Percentiles rank a stretch among this genome's conserved stretches.
These are phyloP conservation scores for Cetraspora pellucida DNA, from an alignment of 192 early-diverging fungal species.

Conservation along the genomic window DNA sequence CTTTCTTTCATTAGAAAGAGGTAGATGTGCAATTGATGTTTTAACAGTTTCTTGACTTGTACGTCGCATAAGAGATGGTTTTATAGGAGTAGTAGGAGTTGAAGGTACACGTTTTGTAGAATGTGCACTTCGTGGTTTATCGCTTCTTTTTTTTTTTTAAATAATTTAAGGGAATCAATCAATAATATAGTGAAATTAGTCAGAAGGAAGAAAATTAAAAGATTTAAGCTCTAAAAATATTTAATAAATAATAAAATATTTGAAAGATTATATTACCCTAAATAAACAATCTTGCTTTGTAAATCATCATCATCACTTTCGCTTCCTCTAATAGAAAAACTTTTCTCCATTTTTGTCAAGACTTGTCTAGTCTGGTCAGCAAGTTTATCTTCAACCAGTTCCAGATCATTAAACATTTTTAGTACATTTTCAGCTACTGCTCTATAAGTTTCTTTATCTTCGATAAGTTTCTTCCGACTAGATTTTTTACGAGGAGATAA, in stretches of 20 bases:
- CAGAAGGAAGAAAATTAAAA: background rate
- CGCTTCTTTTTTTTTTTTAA: background rate
- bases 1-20: background rate
- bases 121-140: background rate
- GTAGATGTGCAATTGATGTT: background rate
- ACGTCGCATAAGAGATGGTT: background rate
- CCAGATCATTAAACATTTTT: constrained; percentile 25
- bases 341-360: constrained; percentile 14
- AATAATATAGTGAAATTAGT: background rate
- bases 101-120: background rate
- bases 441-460: constrained; percentile 20
- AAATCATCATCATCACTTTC: constrained; percentile 20
- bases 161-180: background rate
- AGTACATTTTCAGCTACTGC: constrained; percentile 12
- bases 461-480: background rate
- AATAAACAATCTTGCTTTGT: background rate
- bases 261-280: background rate
- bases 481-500: background rate
- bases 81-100: background rate
- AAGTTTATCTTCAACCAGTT: constrained; percentile 18
- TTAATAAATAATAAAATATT: background rate
- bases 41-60: constrained; percentile 3
- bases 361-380: constrained; percentile 20
- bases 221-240: background rate
- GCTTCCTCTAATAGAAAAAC: constrained; percentile 1